phyloP scores from a whole-genome alignment of 2,329 filamentous ascomycete genomes.

The Pseudocercospora ulei region DNA sequence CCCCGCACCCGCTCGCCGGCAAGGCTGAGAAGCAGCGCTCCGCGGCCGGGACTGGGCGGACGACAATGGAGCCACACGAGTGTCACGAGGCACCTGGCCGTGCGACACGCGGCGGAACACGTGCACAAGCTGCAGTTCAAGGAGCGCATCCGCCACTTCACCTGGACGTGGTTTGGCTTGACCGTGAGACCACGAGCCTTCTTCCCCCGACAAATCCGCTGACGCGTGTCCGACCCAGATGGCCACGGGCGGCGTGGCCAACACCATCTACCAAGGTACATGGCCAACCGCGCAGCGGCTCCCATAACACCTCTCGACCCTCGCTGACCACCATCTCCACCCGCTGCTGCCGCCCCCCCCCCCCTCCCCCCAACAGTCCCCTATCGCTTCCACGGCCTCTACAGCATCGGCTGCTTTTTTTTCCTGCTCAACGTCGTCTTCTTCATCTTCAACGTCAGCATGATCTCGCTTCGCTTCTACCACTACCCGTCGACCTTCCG shows the following conservation, averaged over 20 bases:
- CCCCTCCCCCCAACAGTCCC: conserved; percentile 31
- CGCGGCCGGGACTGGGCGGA: background rate
- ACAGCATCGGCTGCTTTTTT: conserved; percentile 42
- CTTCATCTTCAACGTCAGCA: conserved; percentile 59
- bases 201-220: background rate
- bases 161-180: conserved; percentile 71
- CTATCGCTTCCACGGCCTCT: conserved; percentile 40
- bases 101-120: conserved; percentile 19
- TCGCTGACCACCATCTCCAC: conserved; percentile 11
- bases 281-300: conserved; percentile 24
- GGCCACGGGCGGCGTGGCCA: conserved; percentile 46
- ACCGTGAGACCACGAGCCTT: conserved; percentile 32
- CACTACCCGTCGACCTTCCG: conserved; percentile 60
- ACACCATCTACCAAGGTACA: conserved; percentile 50
- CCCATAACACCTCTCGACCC: conserved; percentile 19
- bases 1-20: too few relatives aligned
- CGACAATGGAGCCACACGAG: conserved; percentile 16
- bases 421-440: conserved; percentile 46
- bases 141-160: conserved; percentile 52
- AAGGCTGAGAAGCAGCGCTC: too few relatives aligned
- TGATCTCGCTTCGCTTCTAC: conserved; percentile 60
- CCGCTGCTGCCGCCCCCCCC: too few relatives aligned
- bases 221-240: conserved; percentile 48
- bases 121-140: conserved; percentile 40
- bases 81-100: conserved; percentile 11